Conservation (phyloP, 257 asterid genomes). For the Solanum megistacrolobum region DNA sequence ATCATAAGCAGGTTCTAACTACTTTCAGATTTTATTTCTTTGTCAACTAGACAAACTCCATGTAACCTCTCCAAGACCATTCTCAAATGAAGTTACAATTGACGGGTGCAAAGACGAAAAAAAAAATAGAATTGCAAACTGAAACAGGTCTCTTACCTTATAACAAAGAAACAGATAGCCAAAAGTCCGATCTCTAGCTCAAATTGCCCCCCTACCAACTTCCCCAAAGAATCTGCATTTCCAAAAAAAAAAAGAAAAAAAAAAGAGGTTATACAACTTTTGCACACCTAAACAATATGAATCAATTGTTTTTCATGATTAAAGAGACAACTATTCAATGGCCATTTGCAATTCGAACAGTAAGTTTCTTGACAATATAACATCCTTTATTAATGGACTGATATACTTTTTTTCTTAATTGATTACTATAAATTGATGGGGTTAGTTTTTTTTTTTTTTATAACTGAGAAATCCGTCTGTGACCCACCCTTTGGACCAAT, state of each 20-base stretch:
- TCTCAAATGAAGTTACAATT: not conserved
- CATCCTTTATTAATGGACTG: not conserved
- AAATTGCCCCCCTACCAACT: not conserved
- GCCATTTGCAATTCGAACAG: not conserved
- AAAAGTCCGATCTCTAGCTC: not conserved
- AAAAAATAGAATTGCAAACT: constrained; percentile 1
- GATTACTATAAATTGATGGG: not conserved
- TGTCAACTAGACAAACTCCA: not conserved
- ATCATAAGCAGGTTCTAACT: not conserved
- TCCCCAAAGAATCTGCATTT: not conserved
- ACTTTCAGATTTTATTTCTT: not conserved
- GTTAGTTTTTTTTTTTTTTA: not conserved
- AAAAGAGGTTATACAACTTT: not conserved
- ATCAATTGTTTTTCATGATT: not conserved
- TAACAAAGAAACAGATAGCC: constrained; percentile 10
- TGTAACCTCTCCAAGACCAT: not conserved
- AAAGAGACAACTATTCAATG: not conserved
- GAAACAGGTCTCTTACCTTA: constrained; percentile 65
- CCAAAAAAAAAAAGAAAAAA: too few species aligned
- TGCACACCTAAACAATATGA: not conserved
- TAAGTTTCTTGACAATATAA: not conserved
- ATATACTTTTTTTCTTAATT: not conserved
- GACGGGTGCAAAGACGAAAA: not conserved
- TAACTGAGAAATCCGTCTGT: too few species aligned
- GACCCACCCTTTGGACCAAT: too few species aligned